phyloP scores from a whole-genome alignment of 306 rosid genomes.

The Mimosa pudica region DNA sequence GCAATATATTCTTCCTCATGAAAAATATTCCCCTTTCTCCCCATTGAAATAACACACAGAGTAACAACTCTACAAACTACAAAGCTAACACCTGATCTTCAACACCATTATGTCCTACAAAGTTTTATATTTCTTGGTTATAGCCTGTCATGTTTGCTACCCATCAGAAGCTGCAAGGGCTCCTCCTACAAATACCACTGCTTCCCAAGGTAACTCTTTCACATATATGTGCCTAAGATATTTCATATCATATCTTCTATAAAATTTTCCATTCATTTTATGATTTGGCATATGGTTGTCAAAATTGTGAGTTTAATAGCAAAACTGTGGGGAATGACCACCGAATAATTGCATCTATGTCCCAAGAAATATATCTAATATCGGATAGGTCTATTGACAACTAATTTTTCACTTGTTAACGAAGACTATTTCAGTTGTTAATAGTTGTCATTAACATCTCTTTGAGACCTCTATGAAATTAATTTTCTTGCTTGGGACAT shows the following conservation, averaged over 20 bases:
- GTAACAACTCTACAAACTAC: not conserved
- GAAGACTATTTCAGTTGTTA: no score
- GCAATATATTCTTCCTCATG: not conserved
- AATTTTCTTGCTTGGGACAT: no score
- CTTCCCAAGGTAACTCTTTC: constrained; percentile 29
- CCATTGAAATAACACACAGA: no score
- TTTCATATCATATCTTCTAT: not conserved
- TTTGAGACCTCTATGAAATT: no score
- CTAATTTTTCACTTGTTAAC: no score
- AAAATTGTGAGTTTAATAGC: not conserved
- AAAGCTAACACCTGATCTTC: not conserved
- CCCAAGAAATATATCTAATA: no score
- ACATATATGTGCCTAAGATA: not conserved
- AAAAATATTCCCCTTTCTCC: not conserved
- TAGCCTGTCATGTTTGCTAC: constrained; percentile 20
- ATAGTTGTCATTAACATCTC: no score
- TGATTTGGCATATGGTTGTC: not conserved
- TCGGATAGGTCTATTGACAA: no score
- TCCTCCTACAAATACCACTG: constrained; percentile 30
- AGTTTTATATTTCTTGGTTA: no score
- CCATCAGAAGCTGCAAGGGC: not conserved
- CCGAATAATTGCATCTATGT: no score
- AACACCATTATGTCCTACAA: not conserved
- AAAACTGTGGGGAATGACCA: no score
- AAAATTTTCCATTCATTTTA: not conserved